Percentiles rank a stretch among this genome's conserved stretches.
Conservation (phyloP, 2,329 filamentous ascomycete species). For the Akanthomyces muscarius region DNA sequence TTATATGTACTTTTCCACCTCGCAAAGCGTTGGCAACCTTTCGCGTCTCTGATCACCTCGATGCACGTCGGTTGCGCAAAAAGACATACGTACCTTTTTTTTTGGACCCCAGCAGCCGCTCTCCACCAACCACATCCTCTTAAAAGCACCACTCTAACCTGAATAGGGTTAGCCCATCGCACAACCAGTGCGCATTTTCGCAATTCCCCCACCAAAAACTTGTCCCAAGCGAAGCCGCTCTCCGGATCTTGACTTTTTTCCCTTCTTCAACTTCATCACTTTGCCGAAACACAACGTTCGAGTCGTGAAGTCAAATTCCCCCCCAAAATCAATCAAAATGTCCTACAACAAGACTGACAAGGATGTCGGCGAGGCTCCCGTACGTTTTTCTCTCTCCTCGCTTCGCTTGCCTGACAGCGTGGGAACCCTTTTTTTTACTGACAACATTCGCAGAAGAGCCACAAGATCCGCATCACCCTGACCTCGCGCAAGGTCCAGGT, state of each 20-base stretch:
- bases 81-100: slow-evolving; percentile 3
- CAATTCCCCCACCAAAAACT: slow-evolving; percentile 17
- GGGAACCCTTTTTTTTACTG: not conserved
- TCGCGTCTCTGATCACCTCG: too few relatives aligned
- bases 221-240: not conserved
- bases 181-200: slow-evolving; percentile 12
- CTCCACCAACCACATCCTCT: not conserved
- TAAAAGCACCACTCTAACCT: not conserved
- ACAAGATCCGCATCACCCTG: slow-evolving; percentile 98
- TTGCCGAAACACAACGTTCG: slow-evolving; percentile 73
- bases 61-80: not conserved
- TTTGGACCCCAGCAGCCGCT: not conserved
- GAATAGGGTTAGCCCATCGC: slow-evolving; percentile 10
- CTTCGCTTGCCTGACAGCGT: not conserved
- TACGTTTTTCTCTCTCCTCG: slow-evolving; percentile 44
- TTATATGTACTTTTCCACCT: too few relatives aligned
- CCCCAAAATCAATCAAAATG: slow-evolving; percentile 56
- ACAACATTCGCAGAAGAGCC: slow-evolving; percentile 63
- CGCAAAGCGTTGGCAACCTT: too few relatives aligned
- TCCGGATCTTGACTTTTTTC: slow-evolving; percentile 17
- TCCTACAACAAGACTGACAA: slow-evolving; percentile 96
- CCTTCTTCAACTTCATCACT: slow-evolving; percentile 59
- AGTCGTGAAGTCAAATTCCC: slow-evolving; percentile 63
- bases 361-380: slow-evolving; percentile 83
- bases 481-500: slow-evolving; percentile 91